phyloP scores from a whole-genome alignment of 83 land plant genomes.

The Picea abies region DNA sequence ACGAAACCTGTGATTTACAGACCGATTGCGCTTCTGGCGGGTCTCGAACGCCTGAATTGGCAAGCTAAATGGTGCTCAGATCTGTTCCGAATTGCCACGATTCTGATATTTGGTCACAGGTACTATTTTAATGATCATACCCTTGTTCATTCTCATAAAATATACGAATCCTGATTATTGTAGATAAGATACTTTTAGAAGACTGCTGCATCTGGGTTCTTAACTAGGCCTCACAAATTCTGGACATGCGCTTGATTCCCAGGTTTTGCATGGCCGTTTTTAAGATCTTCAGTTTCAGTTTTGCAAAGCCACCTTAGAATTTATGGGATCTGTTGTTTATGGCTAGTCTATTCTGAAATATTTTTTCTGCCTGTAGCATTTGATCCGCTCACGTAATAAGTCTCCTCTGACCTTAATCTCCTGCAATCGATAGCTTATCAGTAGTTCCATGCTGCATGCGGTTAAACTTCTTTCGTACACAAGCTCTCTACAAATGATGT shows the following conservation, averaged over 20 bases:
- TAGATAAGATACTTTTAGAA: too few species aligned
- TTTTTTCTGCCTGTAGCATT: too few species aligned
- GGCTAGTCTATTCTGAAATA: not conserved
- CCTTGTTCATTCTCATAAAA: not conserved
- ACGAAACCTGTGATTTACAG: too few species aligned
- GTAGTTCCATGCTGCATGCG: too few species aligned
- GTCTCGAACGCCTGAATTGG: not conserved
- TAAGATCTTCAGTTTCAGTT: not conserved
- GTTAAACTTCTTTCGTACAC: too few species aligned
- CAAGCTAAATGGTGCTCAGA: constrained; percentile 13
- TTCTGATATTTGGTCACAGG: constrained; percentile 6
- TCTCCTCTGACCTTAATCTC: too few species aligned
- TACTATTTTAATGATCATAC: not conserved
- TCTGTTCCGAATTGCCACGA: constrained; percentile 8
- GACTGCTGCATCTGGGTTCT: too few species aligned
- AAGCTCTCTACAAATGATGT: too few species aligned
- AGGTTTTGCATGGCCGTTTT: not conserved
- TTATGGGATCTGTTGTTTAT: not conserved
- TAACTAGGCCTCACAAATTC: not conserved
- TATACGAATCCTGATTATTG: not conserved
- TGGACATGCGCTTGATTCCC: not conserved
- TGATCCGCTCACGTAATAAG: too few species aligned
- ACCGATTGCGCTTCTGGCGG: not conserved
- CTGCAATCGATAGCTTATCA: too few species aligned
- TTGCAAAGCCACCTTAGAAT: not conserved